These are phyloP conservation scores for Marasmius oreades DNA, from an alignment of 1,284 basidiomycete species.

Conservation along the genomic window DNA sequence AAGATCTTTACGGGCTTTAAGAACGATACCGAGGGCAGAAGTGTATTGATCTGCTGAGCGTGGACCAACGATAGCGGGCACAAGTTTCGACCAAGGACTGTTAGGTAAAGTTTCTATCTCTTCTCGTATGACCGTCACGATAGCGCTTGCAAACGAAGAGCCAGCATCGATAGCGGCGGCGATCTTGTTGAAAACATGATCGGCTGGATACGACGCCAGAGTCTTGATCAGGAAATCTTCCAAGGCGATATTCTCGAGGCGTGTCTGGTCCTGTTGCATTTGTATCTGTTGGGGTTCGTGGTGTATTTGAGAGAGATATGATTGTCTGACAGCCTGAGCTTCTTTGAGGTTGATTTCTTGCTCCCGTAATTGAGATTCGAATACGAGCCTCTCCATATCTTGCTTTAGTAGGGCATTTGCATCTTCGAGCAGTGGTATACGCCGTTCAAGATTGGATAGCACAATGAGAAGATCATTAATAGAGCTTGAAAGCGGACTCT, in stretches of 20 bases:
- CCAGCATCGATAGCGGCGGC: conserved; percentile 25
- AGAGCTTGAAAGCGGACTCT: not conserved
- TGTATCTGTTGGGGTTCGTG: conserved; percentile 15
- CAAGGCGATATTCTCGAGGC: conserved; percentile 25
- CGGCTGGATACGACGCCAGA: conserved; percentile 30
- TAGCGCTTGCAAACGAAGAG: conserved; percentile 36
- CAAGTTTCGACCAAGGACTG: conserved; percentile 42
- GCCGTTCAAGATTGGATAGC: conserved; percentile 18
- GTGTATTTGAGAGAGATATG: not conserved
- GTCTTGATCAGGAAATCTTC: conserved; percentile 32
- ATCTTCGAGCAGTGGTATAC: conserved; percentile 21
- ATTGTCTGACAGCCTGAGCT: conserved; percentile 12
- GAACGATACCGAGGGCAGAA: conserved; percentile 44
- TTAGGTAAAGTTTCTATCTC: conserved; percentile 32
- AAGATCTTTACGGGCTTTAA: conserved; percentile 41
- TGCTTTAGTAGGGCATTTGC: conserved; percentile 26
- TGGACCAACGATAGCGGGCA: conserved; percentile 37
- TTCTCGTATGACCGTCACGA: conserved; percentile 43
- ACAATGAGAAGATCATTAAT: conserved; percentile 10
- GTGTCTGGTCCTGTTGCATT: conserved; percentile 19
- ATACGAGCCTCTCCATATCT: conserved; percentile 17
- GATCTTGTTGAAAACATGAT: conserved; percentile 29
- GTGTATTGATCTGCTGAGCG: conserved; percentile 45
- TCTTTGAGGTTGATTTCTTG: not conserved
- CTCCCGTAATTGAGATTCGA: conserved; percentile 5